Conservation (phyloP, 352 stramenopile genomes). For the Globisporangium viniferum region DNA sequence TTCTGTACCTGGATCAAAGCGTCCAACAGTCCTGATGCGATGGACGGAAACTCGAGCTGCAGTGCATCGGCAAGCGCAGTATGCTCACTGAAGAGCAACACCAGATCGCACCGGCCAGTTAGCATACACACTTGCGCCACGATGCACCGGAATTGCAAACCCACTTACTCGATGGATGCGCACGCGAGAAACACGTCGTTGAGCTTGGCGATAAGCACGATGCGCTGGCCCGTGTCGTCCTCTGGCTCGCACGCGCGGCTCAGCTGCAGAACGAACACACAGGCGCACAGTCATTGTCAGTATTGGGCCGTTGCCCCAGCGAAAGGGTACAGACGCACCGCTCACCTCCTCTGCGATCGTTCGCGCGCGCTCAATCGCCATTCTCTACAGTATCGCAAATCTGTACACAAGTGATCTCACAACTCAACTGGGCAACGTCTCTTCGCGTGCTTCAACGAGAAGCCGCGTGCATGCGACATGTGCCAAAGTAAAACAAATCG, state of each 20-base stretch:
- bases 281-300: not conserved
- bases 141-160: not conserved
- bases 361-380: not conserved
- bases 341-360: slow-evolving; percentile 2
- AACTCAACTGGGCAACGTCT: not conserved
- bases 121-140: not conserved
- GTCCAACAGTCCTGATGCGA: not conserved
- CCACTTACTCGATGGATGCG: slow-evolving; percentile 15
- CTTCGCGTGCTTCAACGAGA: not conserved
- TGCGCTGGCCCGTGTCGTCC: not conserved
- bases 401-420: not conserved
- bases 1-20: slow-evolving; percentile 1
- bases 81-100: slow-evolving; percentile 6
- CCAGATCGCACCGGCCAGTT: not conserved
- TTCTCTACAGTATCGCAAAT: not conserved
- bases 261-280: not conserved
- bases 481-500: not conserved
- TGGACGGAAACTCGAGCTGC: not conserved
- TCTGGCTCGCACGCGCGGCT: not conserved
- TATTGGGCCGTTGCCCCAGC: not conserved
- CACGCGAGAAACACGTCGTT: slow-evolving; percentile 17
- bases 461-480: not conserved
- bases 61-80: slow-evolving; percentile 10
- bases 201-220: slow-evolving; percentile 8
- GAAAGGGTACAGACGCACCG: not conserved